Base-by-base conservation (phyloP, 495 filamentous ascomycete species). In the Extremus antarcticus region DNA sequence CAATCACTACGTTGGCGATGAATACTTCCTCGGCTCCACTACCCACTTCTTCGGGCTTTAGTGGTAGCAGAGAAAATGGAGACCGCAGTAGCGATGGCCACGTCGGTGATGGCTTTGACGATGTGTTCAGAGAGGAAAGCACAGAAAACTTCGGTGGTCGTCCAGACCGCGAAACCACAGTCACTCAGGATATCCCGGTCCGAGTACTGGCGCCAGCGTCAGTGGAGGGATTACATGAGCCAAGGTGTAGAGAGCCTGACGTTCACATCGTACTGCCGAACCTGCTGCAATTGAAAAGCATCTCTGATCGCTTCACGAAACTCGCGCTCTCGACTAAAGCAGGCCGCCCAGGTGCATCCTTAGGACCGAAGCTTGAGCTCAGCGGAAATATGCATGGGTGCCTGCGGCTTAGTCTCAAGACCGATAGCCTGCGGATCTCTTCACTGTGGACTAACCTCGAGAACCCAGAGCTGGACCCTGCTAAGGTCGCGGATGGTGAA, bases 171-270 rank as follows among this genome's bases (percentile, higher is more conserved):
- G 88, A 95, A 66, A 91, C 88, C 35, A 74, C 88, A 63, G 83
- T 98, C 62, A 95, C 89, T n/a, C 94, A 98, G 64, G 89, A 96
- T 68, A 80, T 97, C 23, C 92, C 94, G n/a, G 82, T 96, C 48
- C 82, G 88, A 3, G 88, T 98, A 2, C 78, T 98, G 3, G 83
- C 84, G 59, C 79, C 86, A 0, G 77, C 80, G 17, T 83, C 81
- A 0, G 88, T 98, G 0, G 86, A 89, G 52, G 85, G 80, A 15
- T 82, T 96, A 39, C 87, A 90, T 68, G 90, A 98, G 69, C 92
- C 92, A 15, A 81, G 80, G 51, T 88, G 88, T 50, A 83, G 88
- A 21, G 90, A 96, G 62, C 89, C 91, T 41, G 91, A 98, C 65
- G 90, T 95, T 1, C 86, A 97, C 70, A 91, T 98, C 68, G 78